These are phyloP conservation scores for Cenchrus americanus DNA, from an alignment of 176 grass and related monocot genomes.

Conservation along the genomic window DNA sequence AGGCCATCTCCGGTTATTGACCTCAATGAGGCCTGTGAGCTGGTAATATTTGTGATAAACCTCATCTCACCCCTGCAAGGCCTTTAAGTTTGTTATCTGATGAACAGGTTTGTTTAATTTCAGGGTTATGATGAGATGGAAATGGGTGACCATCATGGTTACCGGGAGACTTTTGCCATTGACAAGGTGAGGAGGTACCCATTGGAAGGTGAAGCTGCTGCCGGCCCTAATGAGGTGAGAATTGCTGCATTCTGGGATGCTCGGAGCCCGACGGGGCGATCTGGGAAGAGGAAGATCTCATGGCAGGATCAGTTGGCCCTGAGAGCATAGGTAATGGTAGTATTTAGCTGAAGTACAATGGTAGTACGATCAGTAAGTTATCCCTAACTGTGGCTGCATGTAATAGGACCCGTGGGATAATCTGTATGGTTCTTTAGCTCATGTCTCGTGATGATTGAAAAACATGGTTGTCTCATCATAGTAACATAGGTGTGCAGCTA, in stretches of 20 bases:
- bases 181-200: conserved; percentile 33
- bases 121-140: conserved; percentile 58
- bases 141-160: conserved; percentile 37
- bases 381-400: conserved; percentile 10
- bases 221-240: conserved; percentile 31
- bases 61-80: background rate
- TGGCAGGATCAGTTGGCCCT: conserved; percentile 76
- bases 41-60: conserved; percentile 41
- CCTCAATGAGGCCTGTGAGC: conserved; percentile 67
- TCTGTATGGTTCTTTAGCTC: conserved; percentile 8
- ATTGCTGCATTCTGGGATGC: conserved; percentile 41
- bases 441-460: background rate
- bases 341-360: background rate
- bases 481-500: background rate
- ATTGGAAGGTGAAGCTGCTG: conserved; percentile 10
- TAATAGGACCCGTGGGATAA: conserved; percentile 20
- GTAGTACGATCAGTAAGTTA: background rate
- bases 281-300: conserved; percentile 66
- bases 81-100: conserved; percentile 2
- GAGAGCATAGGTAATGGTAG: conserved; percentile 55
- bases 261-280: conserved; percentile 7
- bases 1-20: conserved; percentile 53
- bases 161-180: background rate
- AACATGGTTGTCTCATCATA: background rate
- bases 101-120: conserved; percentile 13